phyloP scores from a whole-genome alignment of 2,329 filamentous ascomycete species.

The Fusarium torulosum region DNA sequence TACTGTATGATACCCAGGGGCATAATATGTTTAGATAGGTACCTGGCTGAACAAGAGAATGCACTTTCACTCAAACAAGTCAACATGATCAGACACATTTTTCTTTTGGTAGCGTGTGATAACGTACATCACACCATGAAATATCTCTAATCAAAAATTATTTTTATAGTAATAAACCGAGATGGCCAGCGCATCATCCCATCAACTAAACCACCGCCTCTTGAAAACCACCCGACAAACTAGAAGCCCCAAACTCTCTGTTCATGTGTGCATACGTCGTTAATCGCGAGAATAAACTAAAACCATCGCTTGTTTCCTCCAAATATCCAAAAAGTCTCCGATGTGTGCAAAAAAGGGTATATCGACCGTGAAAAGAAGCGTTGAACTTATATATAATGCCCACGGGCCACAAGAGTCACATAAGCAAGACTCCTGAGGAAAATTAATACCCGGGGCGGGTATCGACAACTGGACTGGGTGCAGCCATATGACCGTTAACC shows the following conservation, averaged over 20 bases:
- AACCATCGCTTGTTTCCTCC: slow-evolving; percentile 43
- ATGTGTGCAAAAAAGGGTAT: slow-evolving; percentile 48
- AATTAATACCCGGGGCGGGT: slow-evolving; percentile 37
- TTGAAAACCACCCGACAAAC: slow-evolving; percentile 23
- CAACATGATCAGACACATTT: slow-evolving; percentile 40
- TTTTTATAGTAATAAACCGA: slow-evolving; percentile 37
- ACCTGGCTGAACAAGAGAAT: background rate
- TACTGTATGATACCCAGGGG: slow-evolving; percentile 39
- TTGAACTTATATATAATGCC: slow-evolving; percentile 48
- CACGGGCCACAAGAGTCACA: slow-evolving; percentile 31
- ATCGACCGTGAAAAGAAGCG: slow-evolving; percentile 50
- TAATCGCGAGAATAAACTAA: slow-evolving; percentile 42
- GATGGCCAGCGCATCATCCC: slow-evolving; percentile 35
- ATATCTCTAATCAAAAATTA: slow-evolving; percentile 43
- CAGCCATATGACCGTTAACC: slow-evolving; percentile 3
- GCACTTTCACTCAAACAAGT: slow-evolving; percentile 2
- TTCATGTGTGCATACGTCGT: slow-evolving; percentile 48
- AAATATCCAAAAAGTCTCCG: slow-evolving; percentile 45
- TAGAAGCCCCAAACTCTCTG: slow-evolving; percentile 25
- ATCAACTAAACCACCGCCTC: slow-evolving; percentile 7
- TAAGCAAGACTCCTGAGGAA: slow-evolving; percentile 21
- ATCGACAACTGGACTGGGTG: slow-evolving; percentile 27
- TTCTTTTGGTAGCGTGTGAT: slow-evolving; percentile 28
- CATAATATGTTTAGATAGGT: slow-evolving; percentile 14
- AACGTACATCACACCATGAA: slow-evolving; percentile 38